Base-by-base conservation (phyloP, 2,329 filamentous ascomycete genomes). In the Biscogniauxia mediterranea region DNA sequence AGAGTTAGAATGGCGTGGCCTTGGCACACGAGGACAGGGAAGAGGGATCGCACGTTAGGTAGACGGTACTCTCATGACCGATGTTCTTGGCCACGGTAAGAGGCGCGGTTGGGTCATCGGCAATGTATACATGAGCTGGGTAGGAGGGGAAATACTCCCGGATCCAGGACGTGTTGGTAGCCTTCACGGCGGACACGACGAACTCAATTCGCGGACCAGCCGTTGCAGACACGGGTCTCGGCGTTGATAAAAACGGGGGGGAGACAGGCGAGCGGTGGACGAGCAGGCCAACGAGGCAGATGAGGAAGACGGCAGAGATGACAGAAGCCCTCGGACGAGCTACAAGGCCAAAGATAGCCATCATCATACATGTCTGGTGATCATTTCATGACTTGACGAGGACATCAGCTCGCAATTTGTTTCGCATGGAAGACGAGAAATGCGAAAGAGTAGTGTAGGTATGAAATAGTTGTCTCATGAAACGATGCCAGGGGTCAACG, bases 71-170 rank as follows among this genome's bases (percentile, higher is more conserved):
- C 68, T 77, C 74, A 52, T 72, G 71, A 25, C 74, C 74, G 62
- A 76, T 75, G 64, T 76, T 76, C 25, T 69, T 63, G 5, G 70
- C 61, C 23, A 80, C 77, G 1, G 75, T 78, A 67, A 79, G 70
- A 7, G 72, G 63, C 5, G 78, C 77, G 8, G 64, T 60, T 23
- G 74, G 69, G 58, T 79, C 73, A 61, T 81, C 75, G 28, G 77
- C 79, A 25, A 80, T 72, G 61, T 80, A 81, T 55, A 80, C 69
- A 51, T 71, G 79, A 25, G 60, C 55, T 13, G 62, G 60, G 32
- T 60, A 62, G 26, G 64, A 68, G 8, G 68, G 60, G 25, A 73
- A 60, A 55, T 66, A 57, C 52, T 68, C 61, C 17, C 58, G 55
- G 25, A 73, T 64, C 71, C 71, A 73, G 25, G 67, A 66, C n/a